A percentile compares a stretch with the other conserved stretches of the same genome.
Conservation (phyloP, 2,329 filamentous ascomycete species). For the Aspergillus sp. region DNA sequence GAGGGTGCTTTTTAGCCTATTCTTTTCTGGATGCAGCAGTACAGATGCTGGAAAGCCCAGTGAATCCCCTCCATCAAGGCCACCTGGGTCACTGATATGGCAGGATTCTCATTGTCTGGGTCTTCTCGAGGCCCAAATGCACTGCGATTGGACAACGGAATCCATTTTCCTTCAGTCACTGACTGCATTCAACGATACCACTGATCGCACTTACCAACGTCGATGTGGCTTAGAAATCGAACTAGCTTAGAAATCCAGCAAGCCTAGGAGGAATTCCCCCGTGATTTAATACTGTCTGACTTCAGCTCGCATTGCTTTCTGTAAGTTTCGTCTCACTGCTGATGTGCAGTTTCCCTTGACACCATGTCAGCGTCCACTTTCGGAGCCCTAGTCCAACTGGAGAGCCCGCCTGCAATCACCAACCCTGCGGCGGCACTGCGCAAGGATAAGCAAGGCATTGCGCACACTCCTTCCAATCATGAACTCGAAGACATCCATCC, state of each 20-base stretch:
- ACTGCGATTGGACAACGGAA: neutral
- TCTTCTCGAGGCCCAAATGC: neutral
- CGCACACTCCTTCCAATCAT: conserved; percentile 19
- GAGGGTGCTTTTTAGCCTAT: neutral
- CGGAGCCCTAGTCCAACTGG: conserved; percentile 44
- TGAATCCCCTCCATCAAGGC: too few relatives aligned
- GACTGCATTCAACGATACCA: neutral
- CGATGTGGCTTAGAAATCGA: neutral
- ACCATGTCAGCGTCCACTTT: conserved; percentile 38
- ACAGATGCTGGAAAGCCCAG: neutral
- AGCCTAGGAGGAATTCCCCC: neutral
- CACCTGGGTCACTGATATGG: too few relatives aligned
- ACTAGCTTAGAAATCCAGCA: neutral
- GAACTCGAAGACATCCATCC: conserved; percentile 22
- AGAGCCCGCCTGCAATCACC: conserved; percentile 33
- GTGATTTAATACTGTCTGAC: neutral
- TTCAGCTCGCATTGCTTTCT: conserved; percentile 3
- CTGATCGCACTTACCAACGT: neutral
- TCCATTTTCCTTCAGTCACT: neutral
- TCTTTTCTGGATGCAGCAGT: neutral
- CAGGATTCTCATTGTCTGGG: too few relatives aligned
- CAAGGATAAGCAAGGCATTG: conserved; percentile 20
- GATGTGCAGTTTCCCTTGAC: neutral
- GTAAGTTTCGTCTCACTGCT: neutral
- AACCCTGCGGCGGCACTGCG: conserved; percentile 38